Conservation (phyloP, 2,329 filamentous ascomycete species). For the Penicillium digitatum region DNA sequence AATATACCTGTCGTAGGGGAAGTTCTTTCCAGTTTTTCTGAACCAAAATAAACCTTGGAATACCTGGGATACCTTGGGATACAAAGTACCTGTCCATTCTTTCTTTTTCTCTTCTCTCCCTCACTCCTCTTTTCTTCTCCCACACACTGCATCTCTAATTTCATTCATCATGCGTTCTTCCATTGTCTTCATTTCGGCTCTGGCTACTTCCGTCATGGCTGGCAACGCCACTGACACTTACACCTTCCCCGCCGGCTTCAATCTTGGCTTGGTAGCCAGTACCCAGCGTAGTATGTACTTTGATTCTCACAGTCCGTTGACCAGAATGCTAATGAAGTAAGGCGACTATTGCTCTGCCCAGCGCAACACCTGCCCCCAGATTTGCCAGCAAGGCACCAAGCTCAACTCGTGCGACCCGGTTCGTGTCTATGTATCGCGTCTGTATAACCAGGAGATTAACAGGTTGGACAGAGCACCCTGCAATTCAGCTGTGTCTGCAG, state of each 20-base stretch:
- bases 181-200: constrained; percentile 45
- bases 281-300: constrained; percentile 30
- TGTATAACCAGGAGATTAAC: background rate
- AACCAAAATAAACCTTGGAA: constrained; percentile 1
- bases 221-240: constrained; percentile 42
- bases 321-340: constrained; percentile 28
- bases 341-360: constrained; percentile 57
- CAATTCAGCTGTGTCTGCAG: constrained; percentile 56
- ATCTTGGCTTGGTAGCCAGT: constrained; percentile 39
- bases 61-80: background rate
- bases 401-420: constrained; percentile 57
- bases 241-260: constrained; percentile 42
- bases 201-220: constrained; percentile 44
- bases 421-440: constrained; percentile 30
- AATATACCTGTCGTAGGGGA: background rate
- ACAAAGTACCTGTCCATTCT: constrained; percentile 7
- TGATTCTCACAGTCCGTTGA: background rate
- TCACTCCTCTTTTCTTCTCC: background rate
- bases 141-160: constrained; percentile 1
- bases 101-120: background rate
- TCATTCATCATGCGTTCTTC: constrained; percentile 47
- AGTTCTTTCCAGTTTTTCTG: background rate
- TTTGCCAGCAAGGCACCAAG: constrained; percentile 52
- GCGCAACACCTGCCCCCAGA: constrained; percentile 56
- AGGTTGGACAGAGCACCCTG: constrained; percentile 37